Percentiles rank a stretch among this genome's conserved stretches.
Conservation (phyloP, 345 rosid species). For the Acer negundo region DNA sequence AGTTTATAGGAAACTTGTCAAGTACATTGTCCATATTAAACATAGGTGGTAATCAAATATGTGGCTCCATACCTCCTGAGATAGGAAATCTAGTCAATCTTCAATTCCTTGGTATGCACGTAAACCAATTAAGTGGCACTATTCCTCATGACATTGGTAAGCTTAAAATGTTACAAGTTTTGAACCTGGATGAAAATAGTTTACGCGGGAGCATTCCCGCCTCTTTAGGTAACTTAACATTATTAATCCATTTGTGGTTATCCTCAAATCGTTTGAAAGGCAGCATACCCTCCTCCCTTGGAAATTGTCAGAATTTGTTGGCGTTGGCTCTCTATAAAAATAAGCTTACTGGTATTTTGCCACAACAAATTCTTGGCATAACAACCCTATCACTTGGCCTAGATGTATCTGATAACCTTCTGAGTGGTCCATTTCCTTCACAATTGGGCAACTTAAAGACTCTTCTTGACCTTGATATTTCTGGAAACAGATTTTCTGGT, state of each 20-base stretch:
- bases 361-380: conserved; percentile 9
- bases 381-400: not conserved
- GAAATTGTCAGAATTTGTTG: conserved; percentile 15
- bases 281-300: conserved; percentile 21
- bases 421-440: conserved; percentile 10
- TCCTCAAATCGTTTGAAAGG: conserved; percentile 14
- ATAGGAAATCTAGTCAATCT: conserved; percentile 26
- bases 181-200: not conserved
- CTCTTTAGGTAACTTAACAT: conserved; percentile 2
- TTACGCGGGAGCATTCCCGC: conserved; percentile 19
- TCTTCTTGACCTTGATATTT: not conserved
- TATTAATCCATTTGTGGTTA: not conserved
- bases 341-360: conserved; percentile 17
- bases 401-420: conserved; percentile 6
- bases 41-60: not conserved
- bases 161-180: not conserved
- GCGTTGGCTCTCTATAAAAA: not conserved
- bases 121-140: not conserved
- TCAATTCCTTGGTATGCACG: rapidly evolving
- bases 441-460: not conserved
- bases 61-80: not conserved
- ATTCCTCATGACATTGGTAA: conserved; percentile 19
- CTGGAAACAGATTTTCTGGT: not conserved
- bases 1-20: not conserved
- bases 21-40: rapidly evolving